Base-by-base conservation (phyloP, 768 basidiomycete genomes). In the Tricholoma terreum region DNA sequence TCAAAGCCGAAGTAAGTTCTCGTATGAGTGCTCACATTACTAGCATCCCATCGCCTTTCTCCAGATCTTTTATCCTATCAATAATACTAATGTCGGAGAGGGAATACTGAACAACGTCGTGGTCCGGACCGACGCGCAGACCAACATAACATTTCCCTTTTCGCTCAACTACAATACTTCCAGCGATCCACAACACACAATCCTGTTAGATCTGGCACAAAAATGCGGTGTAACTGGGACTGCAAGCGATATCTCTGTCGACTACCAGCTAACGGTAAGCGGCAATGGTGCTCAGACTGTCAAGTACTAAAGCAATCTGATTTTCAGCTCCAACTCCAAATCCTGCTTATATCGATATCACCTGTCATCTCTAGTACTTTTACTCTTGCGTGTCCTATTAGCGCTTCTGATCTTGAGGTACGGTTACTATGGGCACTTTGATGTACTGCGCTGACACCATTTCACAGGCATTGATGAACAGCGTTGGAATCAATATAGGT, bases 101-200 rank as follows among this genome's bases (percentile, higher is more conserved):
- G 92, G 91, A 15, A 69, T 69, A 30, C 63, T 81, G 40, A 73
- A 74, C 2, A 64, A 80, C 58, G 68, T 83, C 34, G 67, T 73
- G 10, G 81, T 87, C 63, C 63, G 77, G 9, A 76, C 88, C 11
- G 73, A 84, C 61, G 65, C 78, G 2, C 75, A 77, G 60, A 89
- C 83, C 4, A 85, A 82, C 59, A 83, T 91, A 74, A 85, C 84
- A 0, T 89, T 94, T 75, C 91, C 91, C 1, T 89, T 93, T 71
- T 63, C 78, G 5, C 74, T 94, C 42, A 72, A 75, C 43, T 94
- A 92, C 73, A 80, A 79, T 35, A 73, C 75, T 22, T 65, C 78
- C 0, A 64, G 73, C 42, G 81, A 90, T 57, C 85, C 89, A 8
- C 74, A 74, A 36, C 67, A 71, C 31, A 52, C 56, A 6, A 82